A percentile compares a stretch with the other conserved stretches of the same genome.
These are phyloP conservation scores for Cruciata laevipes DNA, from an alignment of 257 asterid genomes.

Conservation along the genomic window DNA sequence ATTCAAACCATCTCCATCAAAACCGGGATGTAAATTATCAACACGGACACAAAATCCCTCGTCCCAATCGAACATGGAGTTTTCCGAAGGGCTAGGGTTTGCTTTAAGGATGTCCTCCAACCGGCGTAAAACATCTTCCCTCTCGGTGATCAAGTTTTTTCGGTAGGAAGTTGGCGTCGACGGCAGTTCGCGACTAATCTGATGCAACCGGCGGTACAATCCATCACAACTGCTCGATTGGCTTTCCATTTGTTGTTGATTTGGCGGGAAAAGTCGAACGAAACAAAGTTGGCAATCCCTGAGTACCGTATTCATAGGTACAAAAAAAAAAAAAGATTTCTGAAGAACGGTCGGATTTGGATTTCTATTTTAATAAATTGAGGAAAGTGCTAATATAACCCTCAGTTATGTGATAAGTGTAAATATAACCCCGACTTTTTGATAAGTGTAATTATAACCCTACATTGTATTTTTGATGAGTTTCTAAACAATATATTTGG, in stretches of 20 bases:
- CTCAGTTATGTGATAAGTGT: too few species aligned
- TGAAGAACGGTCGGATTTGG: neutral
- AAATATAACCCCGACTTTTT: too few species aligned
- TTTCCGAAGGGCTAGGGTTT: neutral
- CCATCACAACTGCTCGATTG: neutral
- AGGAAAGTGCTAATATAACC: too few species aligned
- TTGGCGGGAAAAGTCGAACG: neutral
- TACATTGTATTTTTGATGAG: too few species aligned
- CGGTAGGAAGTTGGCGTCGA: neutral
- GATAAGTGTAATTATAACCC: too few species aligned
- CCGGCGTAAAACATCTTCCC: neutral
- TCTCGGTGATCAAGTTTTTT: neutral
- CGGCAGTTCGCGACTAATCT: neutral
- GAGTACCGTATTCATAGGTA: neutral
- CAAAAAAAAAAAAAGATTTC: too few species aligned
- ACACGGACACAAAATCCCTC: neutral
- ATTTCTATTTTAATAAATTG: too few species aligned
- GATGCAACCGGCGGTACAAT: neutral
- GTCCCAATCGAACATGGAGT: neutral
- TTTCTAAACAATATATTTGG: too few species aligned
- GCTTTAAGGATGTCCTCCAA: neutral
- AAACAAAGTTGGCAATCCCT: neutral
- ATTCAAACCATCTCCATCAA: neutral
- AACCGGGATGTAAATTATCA: neutral
- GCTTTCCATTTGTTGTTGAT: neutral